Evolutionary conservation across 352 stramenopile species (phyloP).

Genomic region (Phytophthora megakarya): DNA sequence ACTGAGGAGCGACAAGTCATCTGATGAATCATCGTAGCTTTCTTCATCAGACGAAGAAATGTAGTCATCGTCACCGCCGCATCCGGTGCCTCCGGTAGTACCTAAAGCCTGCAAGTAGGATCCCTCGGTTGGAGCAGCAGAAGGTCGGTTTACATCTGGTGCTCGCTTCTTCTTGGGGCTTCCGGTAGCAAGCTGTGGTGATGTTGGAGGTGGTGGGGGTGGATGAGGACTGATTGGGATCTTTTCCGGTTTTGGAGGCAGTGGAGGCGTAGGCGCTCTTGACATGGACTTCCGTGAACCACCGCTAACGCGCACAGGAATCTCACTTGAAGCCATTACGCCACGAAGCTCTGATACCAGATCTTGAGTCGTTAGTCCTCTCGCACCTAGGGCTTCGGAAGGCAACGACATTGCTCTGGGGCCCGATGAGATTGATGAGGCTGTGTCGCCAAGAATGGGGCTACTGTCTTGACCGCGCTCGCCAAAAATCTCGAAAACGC

Average conservation of each 20-base stretch:
- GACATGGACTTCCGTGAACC: constrained; percentile 35
- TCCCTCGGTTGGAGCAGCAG: constrained; percentile 11
- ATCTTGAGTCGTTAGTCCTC: constrained; percentile 48
- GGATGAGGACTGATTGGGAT: constrained; percentile 22
- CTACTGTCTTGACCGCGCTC: constrained; percentile 30
- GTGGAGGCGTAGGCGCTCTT: constrained; percentile 30
- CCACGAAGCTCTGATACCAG: constrained; percentile 61
- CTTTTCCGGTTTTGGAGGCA: constrained; percentile 15
- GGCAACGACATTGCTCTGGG: constrained; percentile 23
- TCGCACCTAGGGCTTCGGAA: constrained; percentile 16
- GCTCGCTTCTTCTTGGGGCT: constrained; percentile 14
- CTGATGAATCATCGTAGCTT: constrained; percentile 38
- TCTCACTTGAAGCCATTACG: constrained; percentile 75
- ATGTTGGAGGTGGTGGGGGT: constrained; percentile 8
- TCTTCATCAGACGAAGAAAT: constrained; percentile 42
- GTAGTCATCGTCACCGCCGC: constrained; percentile 35
- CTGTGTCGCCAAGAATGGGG: constrained; percentile 9
- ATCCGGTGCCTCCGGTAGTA: constrained; percentile 34
- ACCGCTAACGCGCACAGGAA: constrained; percentile 34
- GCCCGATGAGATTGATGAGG: constrained; percentile 21
- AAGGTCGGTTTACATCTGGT: constrained; percentile 15
- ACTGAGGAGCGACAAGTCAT: constrained; percentile 43
- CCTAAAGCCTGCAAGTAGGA: constrained; percentile 37
- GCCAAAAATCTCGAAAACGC: constrained; percentile 57
- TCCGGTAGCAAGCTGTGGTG: constrained; percentile 6